These are phyloP conservation scores for Phytophthora macrochlamydospora DNA, from an alignment of 352 stramenopile species.

Conservation along the genomic window DNA sequence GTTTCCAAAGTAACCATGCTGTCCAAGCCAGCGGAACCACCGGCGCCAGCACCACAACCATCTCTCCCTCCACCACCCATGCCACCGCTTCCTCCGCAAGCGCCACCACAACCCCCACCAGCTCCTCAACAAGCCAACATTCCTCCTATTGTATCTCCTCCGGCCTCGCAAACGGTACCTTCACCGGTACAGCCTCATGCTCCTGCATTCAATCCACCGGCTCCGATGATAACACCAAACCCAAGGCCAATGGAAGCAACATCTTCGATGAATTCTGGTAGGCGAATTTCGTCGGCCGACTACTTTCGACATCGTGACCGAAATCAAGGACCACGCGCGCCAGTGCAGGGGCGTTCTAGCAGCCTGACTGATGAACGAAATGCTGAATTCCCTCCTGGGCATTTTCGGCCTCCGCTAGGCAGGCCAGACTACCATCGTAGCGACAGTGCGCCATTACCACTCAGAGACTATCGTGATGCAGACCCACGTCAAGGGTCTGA, in stretches of 20 bases:
- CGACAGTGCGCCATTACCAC: constrained; percentile 26
- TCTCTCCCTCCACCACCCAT: not conserved
- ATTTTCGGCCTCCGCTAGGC: not conserved
- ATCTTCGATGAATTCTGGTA: constrained; percentile 5
- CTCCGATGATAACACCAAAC: not conserved
- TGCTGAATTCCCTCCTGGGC: constrained; percentile 3
- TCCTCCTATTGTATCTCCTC: constrained; percentile 10
- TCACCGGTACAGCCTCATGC: not conserved
- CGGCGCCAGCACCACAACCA: constrained; percentile 1
- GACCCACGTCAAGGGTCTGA: constrained; percentile 19
- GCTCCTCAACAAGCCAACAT: not conserved
- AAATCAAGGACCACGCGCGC: constrained; percentile 11
- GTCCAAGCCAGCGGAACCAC: not conserved
- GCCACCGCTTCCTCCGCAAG: constrained; percentile 7
- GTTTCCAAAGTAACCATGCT: not conserved
- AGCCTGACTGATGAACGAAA: constrained; percentile 9
- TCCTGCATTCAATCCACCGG: not conserved
- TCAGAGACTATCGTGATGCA: constrained; percentile 14
- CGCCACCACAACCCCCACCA: constrained; percentile 10
- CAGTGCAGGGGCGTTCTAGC: constrained; percentile 26
- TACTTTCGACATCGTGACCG: constrained; percentile 30
- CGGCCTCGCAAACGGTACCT: constrained; percentile 8
- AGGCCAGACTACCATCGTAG: constrained; percentile 13
- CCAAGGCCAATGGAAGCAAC: not conserved
- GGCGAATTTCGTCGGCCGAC: constrained; percentile 34